Conservation (phyloP, 495 filamentous ascomycete genomes). For the Endocarpon pusillum region DNA sequence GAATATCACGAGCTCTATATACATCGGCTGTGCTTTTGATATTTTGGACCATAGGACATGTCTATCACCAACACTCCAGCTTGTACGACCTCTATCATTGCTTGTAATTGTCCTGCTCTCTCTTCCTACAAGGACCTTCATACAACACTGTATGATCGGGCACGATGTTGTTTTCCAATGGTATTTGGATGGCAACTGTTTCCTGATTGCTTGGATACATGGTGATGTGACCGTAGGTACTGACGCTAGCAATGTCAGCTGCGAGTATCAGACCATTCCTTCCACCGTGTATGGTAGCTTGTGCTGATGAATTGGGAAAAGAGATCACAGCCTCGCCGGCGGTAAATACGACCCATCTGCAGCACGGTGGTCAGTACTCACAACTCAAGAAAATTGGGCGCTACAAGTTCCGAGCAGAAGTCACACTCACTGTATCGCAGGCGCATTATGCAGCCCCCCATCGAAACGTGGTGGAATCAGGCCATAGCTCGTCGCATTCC, state of each 20-base stretch:
- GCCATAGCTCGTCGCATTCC: constrained; percentile 21
- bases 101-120: too few relatives aligned
- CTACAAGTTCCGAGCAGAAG: too few relatives aligned
- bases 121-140: constrained; percentile 17
- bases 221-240: constrained; percentile 29
- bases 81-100: too few relatives aligned
- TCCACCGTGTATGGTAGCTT: constrained; percentile 27
- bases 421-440: constrained; percentile 27
- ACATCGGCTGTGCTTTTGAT: too few relatives aligned
- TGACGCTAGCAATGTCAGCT: constrained; percentile 30
- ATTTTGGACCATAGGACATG: too few relatives aligned
- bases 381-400: background rate
- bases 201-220: constrained; percentile 25
- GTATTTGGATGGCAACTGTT: constrained; percentile 26
- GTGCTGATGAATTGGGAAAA: constrained; percentile 22
- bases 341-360: constrained; percentile 34
- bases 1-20: too few relatives aligned
- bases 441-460: constrained; percentile 35
- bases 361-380: background rate
- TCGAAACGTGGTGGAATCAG: constrained; percentile 28
- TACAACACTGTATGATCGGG: constrained; percentile 27
- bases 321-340: constrained; percentile 34
- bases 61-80: too few relatives aligned
- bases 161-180: constrained; percentile 18
- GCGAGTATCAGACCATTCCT: constrained; percentile 30